A percentile compares a stretch with the other conserved stretches of the same genome.
phyloP scores from a whole-genome alignment of 495 filamentous ascomycete species.

The Hyaloscypha hepaticicola region DNA sequence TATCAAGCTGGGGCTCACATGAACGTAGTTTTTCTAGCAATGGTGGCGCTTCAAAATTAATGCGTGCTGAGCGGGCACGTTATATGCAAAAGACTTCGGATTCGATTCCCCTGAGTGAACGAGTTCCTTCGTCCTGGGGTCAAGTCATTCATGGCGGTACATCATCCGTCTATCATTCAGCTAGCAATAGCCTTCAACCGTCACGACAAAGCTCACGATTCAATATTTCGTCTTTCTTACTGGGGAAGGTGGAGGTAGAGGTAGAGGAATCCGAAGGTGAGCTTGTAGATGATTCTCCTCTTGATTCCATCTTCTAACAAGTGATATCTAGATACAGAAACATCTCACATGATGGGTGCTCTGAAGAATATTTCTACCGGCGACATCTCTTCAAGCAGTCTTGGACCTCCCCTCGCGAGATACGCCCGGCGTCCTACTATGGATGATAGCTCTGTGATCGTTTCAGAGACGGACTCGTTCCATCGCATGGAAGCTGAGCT shows the following conservation, averaged over 20 bases:
- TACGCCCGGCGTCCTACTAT: conserved; percentile 1
- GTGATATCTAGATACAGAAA: neutral
- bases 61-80: conserved; percentile 5
- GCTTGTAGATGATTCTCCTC: neutral
- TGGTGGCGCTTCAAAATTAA: conserved; percentile 3
- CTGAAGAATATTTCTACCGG: neutral
- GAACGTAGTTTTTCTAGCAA: conserved; percentile 20
- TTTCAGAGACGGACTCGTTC: conserved; percentile 27
- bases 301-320: neutral
- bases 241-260: neutral
- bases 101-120: conserved; percentile 19
- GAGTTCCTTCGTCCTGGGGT: conserved; percentile 21
- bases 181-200: conserved; percentile 16
- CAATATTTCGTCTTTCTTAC: conserved; percentile 11
- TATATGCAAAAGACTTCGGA: conserved; percentile 22
- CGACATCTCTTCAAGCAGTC: conserved; percentile 1
- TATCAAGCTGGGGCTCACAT: conserved; percentile 25
- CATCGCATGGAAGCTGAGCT: conserved; percentile 26
- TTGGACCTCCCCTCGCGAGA: neutral
- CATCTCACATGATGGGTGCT: neutral
- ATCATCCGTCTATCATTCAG: conserved; percentile 23
- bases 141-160: conserved; percentile 8
- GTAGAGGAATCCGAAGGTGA: conserved; percentile 1
- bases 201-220: conserved; percentile 18
- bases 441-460: conserved; percentile 19